Conservation (phyloP, 371 early-diverging fungal genomes). For the Mortierella sp. region DNA sequence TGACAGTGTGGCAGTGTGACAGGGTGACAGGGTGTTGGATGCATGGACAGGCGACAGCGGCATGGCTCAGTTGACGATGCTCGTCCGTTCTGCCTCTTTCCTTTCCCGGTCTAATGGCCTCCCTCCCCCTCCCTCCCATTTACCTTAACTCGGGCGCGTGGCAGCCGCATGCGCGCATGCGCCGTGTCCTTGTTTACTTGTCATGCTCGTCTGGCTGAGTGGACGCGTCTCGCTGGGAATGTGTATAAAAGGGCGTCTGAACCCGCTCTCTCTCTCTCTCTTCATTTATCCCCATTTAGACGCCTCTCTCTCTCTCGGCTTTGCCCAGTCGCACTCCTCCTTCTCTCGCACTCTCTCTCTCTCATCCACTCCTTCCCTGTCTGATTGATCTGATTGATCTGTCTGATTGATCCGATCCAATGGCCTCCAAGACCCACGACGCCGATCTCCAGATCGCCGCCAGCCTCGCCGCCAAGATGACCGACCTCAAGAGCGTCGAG, state of each 20-base stretch:
- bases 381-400: no score
- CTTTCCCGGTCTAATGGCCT: conserved; percentile 9
- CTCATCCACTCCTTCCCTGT: no score
- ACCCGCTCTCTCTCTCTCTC: conserved; percentile 1
- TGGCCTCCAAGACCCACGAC: conserved; percentile 25
- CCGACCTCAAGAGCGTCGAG: conserved; percentile 32
- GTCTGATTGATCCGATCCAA: no score
- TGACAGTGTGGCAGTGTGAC: no score
- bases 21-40: no score
- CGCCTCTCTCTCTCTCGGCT: neutral
- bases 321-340: neutral
- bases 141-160: no score
- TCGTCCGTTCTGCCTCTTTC: conserved; percentile 6
- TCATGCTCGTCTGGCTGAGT: no score
- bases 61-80: no score
- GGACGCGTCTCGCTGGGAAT: conserved; percentile 15
- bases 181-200: no score
- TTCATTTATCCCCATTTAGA: conserved; percentile 30
- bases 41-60: no score
- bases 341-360: neutral
- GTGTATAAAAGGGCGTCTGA: conserved; percentile 2
- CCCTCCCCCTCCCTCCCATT: no score
- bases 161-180: no score
- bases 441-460: conserved; percentile 44
- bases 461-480: conserved; percentile 30